These are phyloP conservation scores for Thalassia testudinum DNA, from an alignment of 116 monocot genomes.

Conservation along the genomic window DNA sequence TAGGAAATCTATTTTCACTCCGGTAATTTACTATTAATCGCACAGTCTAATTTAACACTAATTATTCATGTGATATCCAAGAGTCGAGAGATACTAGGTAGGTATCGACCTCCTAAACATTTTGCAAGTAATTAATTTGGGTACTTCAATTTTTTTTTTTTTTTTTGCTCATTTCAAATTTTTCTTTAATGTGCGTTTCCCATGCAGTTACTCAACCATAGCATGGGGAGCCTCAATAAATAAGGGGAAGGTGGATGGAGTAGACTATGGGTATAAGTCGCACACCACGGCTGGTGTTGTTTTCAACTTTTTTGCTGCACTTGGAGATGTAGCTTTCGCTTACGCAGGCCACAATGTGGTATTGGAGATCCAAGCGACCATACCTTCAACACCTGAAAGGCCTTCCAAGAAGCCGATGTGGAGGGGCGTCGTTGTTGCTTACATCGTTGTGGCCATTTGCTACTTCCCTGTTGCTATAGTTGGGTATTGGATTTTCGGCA, in stretches of 20 bases:
- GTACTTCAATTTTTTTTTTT: no score
- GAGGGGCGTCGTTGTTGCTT: slow-evolving; percentile 35
- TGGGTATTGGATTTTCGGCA: slow-evolving; percentile 9
- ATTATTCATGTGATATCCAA: no score
- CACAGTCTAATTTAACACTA: no score
- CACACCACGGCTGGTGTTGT: slow-evolving; percentile 1
- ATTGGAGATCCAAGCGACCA: slow-evolving; percentile 92
- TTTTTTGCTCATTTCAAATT: no score
- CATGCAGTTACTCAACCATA: slow-evolving; percentile 16
- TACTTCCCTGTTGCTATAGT: slow-evolving; percentile 75
- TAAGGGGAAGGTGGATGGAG: slow-evolving; percentile 6
- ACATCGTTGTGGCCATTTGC: slow-evolving; percentile 7
- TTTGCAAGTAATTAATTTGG: no score
- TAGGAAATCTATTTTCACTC: no score
- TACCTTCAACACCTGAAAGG: slow-evolving; percentile 78
- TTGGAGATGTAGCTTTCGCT: slow-evolving; percentile 84
- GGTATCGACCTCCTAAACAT: no score
- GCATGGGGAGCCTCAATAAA: slow-evolving; percentile 16
- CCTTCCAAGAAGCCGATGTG: slow-evolving; percentile 95
- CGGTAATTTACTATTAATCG: no score
- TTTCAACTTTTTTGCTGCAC: slow-evolving; percentile 49
- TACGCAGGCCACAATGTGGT: slow-evolving; percentile 95
- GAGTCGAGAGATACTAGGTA: no score
- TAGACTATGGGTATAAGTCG: slow-evolving; percentile 11
- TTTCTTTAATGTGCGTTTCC: no score